Evolutionary conservation across 2,329 filamentous ascomycete species (phyloP), one percentile per base, ranked within the genome.

Genomic region (Clarireedia homoeocarpa): DNA sequence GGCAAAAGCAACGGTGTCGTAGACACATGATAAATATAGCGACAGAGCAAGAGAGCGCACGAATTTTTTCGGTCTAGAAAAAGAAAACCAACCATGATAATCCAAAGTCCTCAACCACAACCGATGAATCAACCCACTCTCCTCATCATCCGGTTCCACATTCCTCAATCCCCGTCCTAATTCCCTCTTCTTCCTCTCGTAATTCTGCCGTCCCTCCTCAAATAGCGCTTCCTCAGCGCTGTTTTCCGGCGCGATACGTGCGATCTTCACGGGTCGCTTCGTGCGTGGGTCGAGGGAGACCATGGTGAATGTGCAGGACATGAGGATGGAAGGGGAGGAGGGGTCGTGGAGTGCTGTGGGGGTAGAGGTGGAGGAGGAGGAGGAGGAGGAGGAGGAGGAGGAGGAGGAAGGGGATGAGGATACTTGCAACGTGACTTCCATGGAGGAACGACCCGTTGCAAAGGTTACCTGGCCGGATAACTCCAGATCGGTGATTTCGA

Each of bases 271-370:
- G 0, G 85, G 81, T 74, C 79, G 84, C 69, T 85, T 87, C 0
- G 84, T 88, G 2, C 65, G 72, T 1, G 84, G 84, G 63, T 88
- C 81, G 1, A 88, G 72, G 2, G 84, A 86, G n/a, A 69, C 85
- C 85, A 89, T 88, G 0, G 85, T 88, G 65, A 88, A 88, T 6
- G 83, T 81, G 69, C 85, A 88, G n/a, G 82, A 85, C 69, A 88
- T 79, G 55, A 88, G 69, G 1, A 87, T 73, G 67, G 88, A 84
- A 2, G 38, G 17, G 14, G 14, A 15, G 38, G 38, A 17, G 38
- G 71, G 66, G 59, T 80, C 69, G 20, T 20, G 20, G 3, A 81
- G 83, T 44, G 75, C 69, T 48, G 74, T 71, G 1, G 81, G 80
- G 3, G n/a, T 4, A 7, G 1, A 7, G 30, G 2, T 10, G 5